phyloP scores from a whole-genome alignment of 2,329 filamentous ascomycete genomes.

The Triangularia verruculosa region DNA sequence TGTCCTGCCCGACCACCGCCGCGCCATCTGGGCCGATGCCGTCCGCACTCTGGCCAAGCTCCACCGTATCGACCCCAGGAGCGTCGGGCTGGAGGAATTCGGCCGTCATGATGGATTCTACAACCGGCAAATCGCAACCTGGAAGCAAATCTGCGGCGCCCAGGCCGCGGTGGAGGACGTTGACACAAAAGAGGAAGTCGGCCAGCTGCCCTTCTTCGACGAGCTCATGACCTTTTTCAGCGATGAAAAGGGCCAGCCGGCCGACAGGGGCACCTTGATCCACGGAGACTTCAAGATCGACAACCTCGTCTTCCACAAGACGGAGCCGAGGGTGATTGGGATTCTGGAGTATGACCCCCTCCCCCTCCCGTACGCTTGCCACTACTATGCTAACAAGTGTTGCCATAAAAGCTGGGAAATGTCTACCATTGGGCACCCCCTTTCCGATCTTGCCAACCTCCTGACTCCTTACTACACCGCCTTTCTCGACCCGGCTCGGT shows the following conservation, averaged over 20 bases:
- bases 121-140: slow-evolving; percentile 78
- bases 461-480: slow-evolving; percentile 49
- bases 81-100: slow-evolving; percentile 68
- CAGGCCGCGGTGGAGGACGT: slow-evolving; percentile 75
- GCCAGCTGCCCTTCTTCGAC: slow-evolving; percentile 77
- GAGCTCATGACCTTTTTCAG: slow-evolving; percentile 78
- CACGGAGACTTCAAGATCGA: slow-evolving; percentile 98
- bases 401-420: slow-evolving; percentile 76
- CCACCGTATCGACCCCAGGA: slow-evolving; percentile 67
- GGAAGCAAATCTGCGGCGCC: slow-evolving; percentile 70
- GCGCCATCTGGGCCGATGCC: slow-evolving; percentile 81
- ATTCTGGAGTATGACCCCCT: slow-evolving; percentile 70
- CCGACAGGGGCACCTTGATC: slow-evolving; percentile 74
- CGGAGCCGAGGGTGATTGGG: slow-evolving; percentile 82
- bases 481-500: slow-evolving; percentile 27
- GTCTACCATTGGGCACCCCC: slow-evolving; percentile 93
- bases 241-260: slow-evolving; percentile 65
- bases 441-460: slow-evolving; percentile 86
- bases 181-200: slow-evolving; percentile 73
- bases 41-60: slow-evolving; percentile 80
- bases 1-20: slow-evolving; percentile 65
- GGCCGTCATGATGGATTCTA: slow-evolving; percentile 79
- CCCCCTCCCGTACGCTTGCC: neutral
- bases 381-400: neutral
- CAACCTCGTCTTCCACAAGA: slow-evolving; percentile 86